Conservation (phyloP, 495 filamentous ascomycete species). For the Aspergillus baeticus region DNA sequence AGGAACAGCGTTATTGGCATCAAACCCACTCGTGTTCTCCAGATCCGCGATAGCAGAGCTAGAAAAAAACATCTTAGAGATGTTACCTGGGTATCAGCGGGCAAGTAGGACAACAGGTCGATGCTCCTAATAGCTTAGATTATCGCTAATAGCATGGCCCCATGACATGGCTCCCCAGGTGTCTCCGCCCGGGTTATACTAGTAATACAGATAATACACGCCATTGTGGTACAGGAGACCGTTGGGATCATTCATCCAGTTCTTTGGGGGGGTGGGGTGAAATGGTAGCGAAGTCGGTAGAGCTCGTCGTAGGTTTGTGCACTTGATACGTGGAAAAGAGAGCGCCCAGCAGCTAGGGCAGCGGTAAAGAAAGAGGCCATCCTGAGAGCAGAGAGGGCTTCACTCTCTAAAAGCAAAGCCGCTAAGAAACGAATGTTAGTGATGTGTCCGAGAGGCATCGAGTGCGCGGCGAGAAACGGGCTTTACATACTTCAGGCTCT, state of each 20-base stretch:
- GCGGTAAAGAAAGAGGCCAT: too few species aligned
- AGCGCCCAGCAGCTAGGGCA: too few species aligned
- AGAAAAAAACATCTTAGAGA: slow-evolving; percentile 50
- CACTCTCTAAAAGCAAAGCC: too few species aligned
- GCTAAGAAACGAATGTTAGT: too few species aligned
- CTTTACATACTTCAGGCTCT: too few species aligned
- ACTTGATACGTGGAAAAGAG: not conserved
- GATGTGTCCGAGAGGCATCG: too few species aligned
- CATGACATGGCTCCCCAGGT: slow-evolving; percentile 41
- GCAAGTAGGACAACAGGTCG: slow-evolving; percentile 37
- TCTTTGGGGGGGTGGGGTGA: slow-evolving; percentile 45
- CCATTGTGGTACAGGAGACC: slow-evolving; percentile 46
- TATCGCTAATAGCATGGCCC: slow-evolving; percentile 14
- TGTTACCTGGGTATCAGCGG: slow-evolving; percentile 40
- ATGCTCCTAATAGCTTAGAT: slow-evolving; percentile 28
- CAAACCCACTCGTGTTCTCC: slow-evolving; percentile 59
- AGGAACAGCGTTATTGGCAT: slow-evolving; percentile 46
- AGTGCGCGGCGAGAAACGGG: too few species aligned
- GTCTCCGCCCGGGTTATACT: slow-evolving; percentile 37
- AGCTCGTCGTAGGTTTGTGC: slow-evolving; percentile 35
- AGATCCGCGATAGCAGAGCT: slow-evolving; percentile 51
- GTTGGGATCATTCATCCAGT: slow-evolving; percentile 26
- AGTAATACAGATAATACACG: slow-evolving; percentile 38
- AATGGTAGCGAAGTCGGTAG: slow-evolving; percentile 50
- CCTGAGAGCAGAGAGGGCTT: too few species aligned